Conservation (phyloP, 1,139 yeast genomes). For the Yamadazyma trypodendri region DNA sequence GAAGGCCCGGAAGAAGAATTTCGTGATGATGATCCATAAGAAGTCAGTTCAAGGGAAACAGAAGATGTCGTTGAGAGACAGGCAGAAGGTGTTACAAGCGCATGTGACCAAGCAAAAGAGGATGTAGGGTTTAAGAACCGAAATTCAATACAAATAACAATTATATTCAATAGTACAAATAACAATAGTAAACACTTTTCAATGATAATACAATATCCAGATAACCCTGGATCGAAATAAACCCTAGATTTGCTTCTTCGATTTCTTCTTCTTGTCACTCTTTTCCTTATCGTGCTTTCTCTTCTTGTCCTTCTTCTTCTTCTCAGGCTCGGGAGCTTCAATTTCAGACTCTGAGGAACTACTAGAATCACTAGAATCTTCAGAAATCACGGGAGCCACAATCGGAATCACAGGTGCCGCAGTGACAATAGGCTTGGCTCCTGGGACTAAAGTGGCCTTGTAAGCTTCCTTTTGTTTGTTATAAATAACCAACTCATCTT, state of each 20-base stretch:
- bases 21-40: slow-evolving; percentile 97
- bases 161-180: slow-evolving; percentile 7
- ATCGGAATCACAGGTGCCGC: slow-evolving; percentile 2
- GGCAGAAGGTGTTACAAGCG: slow-evolving; percentile 81
- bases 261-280: slow-evolving; percentile 22
- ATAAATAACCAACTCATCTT: slow-evolving; percentile 61
- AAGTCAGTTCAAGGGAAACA: slow-evolving; percentile 92
- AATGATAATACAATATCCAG: slow-evolving; percentile 4
- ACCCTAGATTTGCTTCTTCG: slow-evolving; percentile 10
- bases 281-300: slow-evolving; percentile 19
- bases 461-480: slow-evolving; percentile 65
- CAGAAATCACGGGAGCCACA: slow-evolving; percentile 1
- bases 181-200: slow-evolving; percentile 3
- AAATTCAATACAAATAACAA: not conserved
- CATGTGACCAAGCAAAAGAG: slow-evolving; percentile 89
- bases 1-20: slow-evolving; percentile 97
- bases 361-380: slow-evolving; percentile 7
- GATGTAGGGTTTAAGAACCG: slow-evolving; percentile 25
- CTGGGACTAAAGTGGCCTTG: slow-evolving; percentile 22
- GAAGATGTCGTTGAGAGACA: slow-evolving; percentile 83
- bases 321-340: slow-evolving; percentile 19
- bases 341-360: slow-evolving; percentile 11
- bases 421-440: slow-evolving; percentile 10
- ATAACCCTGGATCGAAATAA: not conserved
- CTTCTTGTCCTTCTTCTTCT: slow-evolving; percentile 27